Evolutionary conservation across 1,139 yeast species (phyloP).

Genomic region (Saccharomyces hybrid): DNA sequence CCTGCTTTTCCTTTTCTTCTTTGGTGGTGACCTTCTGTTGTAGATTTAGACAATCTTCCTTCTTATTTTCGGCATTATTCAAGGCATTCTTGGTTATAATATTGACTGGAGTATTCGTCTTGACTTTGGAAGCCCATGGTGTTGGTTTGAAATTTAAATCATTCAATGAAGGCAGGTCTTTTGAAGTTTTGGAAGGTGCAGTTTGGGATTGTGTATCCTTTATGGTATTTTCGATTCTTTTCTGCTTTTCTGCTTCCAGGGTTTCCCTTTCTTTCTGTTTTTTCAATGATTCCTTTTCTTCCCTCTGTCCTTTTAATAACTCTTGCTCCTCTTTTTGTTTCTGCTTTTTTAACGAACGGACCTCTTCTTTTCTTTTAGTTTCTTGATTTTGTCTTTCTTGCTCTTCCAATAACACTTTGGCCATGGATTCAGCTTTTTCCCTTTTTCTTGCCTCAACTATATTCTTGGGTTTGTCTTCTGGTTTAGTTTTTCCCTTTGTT

Average conservation of each 20-base stretch:
- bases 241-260: conserved; percentile 9
- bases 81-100: conserved; percentile 14
- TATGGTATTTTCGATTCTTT: conserved; percentile 7
- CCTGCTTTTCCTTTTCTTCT: conserved; percentile 20
- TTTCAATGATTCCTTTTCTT: conserved; percentile 10
- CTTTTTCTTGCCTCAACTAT: background rate
- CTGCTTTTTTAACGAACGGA: conserved; percentile 17
- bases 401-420: background rate
- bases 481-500: background rate
- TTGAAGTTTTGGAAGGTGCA: conserved; percentile 7
- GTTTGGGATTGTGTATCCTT: conserved; percentile 4
- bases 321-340: conserved; percentile 13
- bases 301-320: conserved; percentile 13
- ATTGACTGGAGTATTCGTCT: conserved; percentile 16
- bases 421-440: background rate
- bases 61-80: conserved; percentile 18
- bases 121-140: conserved; percentile 41
- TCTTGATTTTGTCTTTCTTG: background rate
- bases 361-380: background rate
- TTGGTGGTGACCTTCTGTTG: conserved; percentile 16
- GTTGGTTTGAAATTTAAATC: conserved; percentile 28
- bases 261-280: conserved; percentile 12
- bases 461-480: background rate
- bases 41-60: conserved; percentile 16
- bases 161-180: conserved; percentile 11